Percentiles rank a stretch among this genome's conserved stretches.
These are phyloP conservation scores for Phytophthora sp. DNA, from an alignment of 352 stramenopile genomes.

Conservation along the genomic window DNA sequence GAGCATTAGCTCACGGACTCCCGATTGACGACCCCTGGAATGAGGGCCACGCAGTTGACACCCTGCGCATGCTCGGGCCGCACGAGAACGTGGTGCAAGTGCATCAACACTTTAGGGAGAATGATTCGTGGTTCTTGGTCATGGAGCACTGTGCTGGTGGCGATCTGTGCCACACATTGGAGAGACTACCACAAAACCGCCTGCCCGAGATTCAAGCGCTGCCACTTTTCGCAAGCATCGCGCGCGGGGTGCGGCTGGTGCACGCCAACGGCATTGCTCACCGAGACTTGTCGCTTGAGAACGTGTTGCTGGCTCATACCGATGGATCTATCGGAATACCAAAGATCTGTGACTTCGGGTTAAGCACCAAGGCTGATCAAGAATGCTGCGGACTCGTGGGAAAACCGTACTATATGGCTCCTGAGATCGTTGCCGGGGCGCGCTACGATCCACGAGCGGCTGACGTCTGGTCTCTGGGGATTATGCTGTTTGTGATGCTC, in stretches of 20 bases:
- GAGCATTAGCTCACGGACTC: constrained; percentile 21
- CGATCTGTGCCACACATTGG: constrained; percentile 43
- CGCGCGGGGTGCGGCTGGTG: constrained; percentile 36
- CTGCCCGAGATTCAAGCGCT: constrained; percentile 27
- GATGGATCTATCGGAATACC: constrained; percentile 7
- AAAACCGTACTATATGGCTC: constrained; percentile 64
- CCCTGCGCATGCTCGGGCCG: constrained; percentile 16
- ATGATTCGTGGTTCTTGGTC: constrained; percentile 46
- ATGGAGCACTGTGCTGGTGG: constrained; percentile 58
- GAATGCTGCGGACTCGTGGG: constrained; percentile 30
- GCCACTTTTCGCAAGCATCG: constrained; percentile 34
- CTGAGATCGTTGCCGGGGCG: constrained; percentile 40
- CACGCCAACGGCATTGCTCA: constrained; percentile 53
- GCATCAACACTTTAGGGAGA: constrained; percentile 43
- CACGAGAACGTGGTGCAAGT: constrained; percentile 52
- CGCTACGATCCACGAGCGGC: constrained; percentile 44
- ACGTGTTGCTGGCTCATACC: constrained; percentile 59
- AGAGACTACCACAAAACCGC: constrained; percentile 17
- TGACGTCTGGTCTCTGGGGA: constrained; percentile 70
- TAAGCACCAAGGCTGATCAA: constrained; percentile 31
- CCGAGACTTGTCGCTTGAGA: constrained; percentile 63
- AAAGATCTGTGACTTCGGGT: constrained; percentile 67
- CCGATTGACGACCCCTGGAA: constrained; percentile 45
- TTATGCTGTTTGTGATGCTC: constrained; percentile 72
- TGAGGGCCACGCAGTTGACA: constrained; percentile 25